These are phyloP conservation scores for Mycena albidolilacea DNA, from an alignment of 768 basidiomycete species.

Conservation along the genomic window DNA sequence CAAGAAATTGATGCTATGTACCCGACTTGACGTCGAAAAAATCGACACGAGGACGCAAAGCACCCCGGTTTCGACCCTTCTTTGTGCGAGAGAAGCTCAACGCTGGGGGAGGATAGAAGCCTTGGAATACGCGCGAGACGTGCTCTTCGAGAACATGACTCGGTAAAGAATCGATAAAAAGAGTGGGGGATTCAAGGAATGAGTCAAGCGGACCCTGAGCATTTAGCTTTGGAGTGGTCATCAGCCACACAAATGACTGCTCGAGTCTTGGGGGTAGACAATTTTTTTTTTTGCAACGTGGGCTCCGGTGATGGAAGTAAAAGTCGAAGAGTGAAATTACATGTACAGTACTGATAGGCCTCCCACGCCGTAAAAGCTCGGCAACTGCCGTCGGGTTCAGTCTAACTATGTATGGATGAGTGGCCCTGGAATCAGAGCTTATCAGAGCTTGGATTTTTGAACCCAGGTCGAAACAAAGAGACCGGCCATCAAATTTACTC, in stretches of 20 bases:
- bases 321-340: no score
- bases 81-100: constrained; percentile 1
- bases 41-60: not conserved
- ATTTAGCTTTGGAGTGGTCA: not conserved
- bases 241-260: not conserved
- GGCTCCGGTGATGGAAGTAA: no score
- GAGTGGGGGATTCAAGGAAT: constrained; percentile 5
- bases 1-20: not conserved
- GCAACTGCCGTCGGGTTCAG: no score
- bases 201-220: not conserved
- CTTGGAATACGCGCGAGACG: constrained; percentile 4
- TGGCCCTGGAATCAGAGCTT: no score
- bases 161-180: constrained; percentile 16
- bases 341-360: no score
- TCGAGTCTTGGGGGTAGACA: no score
- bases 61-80: not conserved
- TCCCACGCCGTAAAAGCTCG: no score
- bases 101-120: not conserved
- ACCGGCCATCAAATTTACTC: no score
- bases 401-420: no score
- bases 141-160: constrained; percentile 18
- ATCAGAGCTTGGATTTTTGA: no score
- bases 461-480: no score
- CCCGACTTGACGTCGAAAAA: not conserved
- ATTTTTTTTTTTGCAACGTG: no score